These are phyloP conservation scores for Gracilaria domingensis DNA, from an alignment of 23 red algal genomes.

Conservation along the genomic window DNA sequence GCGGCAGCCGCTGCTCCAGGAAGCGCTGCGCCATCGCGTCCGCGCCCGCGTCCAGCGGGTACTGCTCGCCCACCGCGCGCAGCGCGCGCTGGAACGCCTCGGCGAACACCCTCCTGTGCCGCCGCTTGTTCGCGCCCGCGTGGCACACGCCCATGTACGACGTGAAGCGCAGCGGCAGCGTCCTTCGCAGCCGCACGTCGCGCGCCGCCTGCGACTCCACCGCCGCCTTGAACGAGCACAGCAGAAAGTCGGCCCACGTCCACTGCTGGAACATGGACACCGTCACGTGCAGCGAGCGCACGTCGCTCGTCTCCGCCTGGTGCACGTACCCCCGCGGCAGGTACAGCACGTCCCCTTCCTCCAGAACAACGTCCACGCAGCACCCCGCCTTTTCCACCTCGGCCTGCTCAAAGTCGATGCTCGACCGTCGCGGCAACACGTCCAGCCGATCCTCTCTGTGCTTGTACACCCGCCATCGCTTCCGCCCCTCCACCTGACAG, in stretches of 20 bases:
- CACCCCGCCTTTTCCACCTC: conserved; percentile 42
- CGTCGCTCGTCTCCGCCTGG: conserved; percentile 44
- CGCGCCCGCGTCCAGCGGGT: conserved; percentile 53
- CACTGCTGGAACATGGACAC: conserved; percentile 71
- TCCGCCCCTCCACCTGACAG: conserved; percentile 63
- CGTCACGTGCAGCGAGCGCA: conserved; percentile 74
- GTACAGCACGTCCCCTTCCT: conserved; percentile 76
- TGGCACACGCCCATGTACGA: conserved; percentile 57
- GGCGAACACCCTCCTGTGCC: conserved; percentile 34
- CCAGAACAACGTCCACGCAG: conserved; percentile 34
- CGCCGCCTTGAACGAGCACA: conserved; percentile 45
- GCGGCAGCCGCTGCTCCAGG: conserved; percentile 64
- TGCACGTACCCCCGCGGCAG: conserved; percentile 74
- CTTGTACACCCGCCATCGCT: conserved; percentile 77
- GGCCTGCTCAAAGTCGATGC: conserved; percentile 61
- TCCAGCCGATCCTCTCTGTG: conserved; percentile 54
- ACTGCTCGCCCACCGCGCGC: conserved; percentile 32
- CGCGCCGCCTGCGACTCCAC: conserved; percentile 40
- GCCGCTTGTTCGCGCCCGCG: too few species aligned
- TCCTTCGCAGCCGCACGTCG: conserved; percentile 40
- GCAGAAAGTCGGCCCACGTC: conserved; percentile 82
- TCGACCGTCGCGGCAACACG: conserved; percentile 57
- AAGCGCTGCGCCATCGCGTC: conserved; percentile 54
- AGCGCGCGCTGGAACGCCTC: conserved; percentile 6
- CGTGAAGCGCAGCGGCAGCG: conserved; percentile 54